phyloP scores from a whole-genome alignment of 2,329 filamentous ascomycete genomes.

The Sporothrix euskadiensis region DNA sequence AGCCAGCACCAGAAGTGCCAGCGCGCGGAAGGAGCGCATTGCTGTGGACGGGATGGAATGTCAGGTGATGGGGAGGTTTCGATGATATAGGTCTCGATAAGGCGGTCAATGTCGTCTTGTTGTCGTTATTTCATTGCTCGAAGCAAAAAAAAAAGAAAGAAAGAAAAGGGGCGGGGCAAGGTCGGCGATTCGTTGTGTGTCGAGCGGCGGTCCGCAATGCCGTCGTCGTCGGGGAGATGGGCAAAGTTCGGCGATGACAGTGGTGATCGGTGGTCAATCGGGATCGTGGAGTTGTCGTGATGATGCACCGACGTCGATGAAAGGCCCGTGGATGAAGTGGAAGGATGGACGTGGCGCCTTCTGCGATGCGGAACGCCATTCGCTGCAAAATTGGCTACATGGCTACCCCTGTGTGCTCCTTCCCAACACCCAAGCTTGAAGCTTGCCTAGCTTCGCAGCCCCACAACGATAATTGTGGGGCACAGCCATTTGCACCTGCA shows the following conservation, averaged over 20 bases:
- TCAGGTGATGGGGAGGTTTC: not conserved
- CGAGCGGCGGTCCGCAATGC: not conserved
- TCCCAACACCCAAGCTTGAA: slow-evolving; percentile 2
- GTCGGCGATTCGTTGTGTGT: not conserved
- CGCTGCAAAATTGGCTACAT: not conserved
- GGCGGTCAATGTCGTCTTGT: not conserved
- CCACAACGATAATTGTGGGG: not conserved
- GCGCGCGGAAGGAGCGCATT: slow-evolving; percentile 25
- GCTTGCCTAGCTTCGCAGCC: not conserved
- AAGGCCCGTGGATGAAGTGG: not conserved
- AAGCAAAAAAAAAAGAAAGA: not conserved
- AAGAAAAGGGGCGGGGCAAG: not conserved
- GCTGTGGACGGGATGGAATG: not conserved
- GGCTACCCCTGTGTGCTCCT: slow-evolving; percentile 1
- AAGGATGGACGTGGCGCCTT: slow-evolving; percentile 12
- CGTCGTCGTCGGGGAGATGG: not conserved
- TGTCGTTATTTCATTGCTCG: slow-evolving; percentile 7
- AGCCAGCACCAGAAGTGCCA: slow-evolving; percentile 20
- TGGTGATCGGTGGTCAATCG: not conserved
- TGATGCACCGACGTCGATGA: not conserved
- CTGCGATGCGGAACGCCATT: not conserved
- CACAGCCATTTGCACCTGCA: not conserved
- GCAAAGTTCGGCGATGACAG: not conserved
- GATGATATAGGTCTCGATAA: not conserved
- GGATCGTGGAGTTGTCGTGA: not conserved